Percentiles rank a stretch among this genome's conserved stretches.
phyloP scores from a whole-genome alignment of 2,329 filamentous ascomycete species.

The Neurospora sp. region DNA sequence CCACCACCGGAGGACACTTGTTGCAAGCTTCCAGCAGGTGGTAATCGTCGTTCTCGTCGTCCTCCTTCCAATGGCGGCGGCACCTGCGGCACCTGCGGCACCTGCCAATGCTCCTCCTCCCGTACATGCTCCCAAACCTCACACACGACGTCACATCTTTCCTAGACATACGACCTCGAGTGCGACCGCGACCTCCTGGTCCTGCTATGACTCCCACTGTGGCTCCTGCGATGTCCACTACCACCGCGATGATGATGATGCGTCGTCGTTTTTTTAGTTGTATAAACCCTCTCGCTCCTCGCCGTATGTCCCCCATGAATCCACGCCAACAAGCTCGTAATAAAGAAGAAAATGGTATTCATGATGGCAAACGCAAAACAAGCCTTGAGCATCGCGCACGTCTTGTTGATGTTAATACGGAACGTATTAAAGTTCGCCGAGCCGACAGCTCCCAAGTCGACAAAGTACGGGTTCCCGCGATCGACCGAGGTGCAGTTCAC shows the following conservation, averaged over 20 bases:
- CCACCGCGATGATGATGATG: constrained; percentile 34
- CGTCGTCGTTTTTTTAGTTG: constrained; percentile 24
- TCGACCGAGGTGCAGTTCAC: constrained; percentile 59
- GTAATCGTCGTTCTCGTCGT: neutral
- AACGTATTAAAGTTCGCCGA: constrained; percentile 42
- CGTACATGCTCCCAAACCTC: neutral
- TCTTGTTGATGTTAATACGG: constrained; percentile 54
- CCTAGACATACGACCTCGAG: constrained; percentile 40
- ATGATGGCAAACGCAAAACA: constrained; percentile 86
- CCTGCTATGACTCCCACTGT: constrained; percentile 17
- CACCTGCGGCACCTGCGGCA: too few relatives aligned
- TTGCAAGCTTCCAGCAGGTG: neutral
- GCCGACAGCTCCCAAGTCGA: constrained; percentile 54
- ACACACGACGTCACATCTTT: neutral
- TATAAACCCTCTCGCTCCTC: constrained; percentile 42
- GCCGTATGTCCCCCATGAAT: constrained; percentile 38
- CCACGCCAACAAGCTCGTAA: constrained; percentile 63
- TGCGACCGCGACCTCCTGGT: constrained; percentile 36
- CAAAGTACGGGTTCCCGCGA: constrained; percentile 44
- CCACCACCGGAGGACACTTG: neutral
- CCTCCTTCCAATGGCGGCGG: neutral
- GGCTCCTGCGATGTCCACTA: constrained; percentile 28
- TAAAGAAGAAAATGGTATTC: constrained; percentile 70
- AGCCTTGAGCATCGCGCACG: constrained; percentile 87
- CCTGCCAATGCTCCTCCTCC: neutral